Base-by-base conservation (phyloP, 192 early-diverging fungal genomes). In the Chytriomyces hyalinus region DNA sequence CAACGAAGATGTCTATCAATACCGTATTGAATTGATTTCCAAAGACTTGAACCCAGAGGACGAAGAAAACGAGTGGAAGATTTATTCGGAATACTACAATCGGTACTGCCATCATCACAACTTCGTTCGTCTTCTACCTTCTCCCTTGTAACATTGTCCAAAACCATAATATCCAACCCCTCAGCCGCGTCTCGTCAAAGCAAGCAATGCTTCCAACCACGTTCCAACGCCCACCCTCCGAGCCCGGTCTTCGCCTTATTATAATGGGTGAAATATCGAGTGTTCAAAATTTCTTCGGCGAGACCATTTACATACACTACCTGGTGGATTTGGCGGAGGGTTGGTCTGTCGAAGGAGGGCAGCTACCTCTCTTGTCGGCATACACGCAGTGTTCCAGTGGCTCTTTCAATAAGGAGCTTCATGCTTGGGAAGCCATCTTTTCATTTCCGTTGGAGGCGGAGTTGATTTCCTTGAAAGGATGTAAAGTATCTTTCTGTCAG, bases 1-100 rank as follows among this genome's bases (percentile, higher is more conserved):
- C 49, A 74, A 71, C 60, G 62, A 80, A 44, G 74, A 78, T 45
- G 67, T 73, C 6, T 85, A 67, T 57, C 77, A 85, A 66, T 85
- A 80, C 71, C 67, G 61, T 3, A 5, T 85, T 44, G 70, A 75
- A 75, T 49, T 74, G 44, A 66, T 65, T 1, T 82, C 81, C 11
- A 49, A 61, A 61, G 48, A 60, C 1, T 61, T 82, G 13, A 46
- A 67, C 24, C 45, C 66, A 5, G 80, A 57, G 46, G 83, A 76
- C 44, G 78, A 75, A 45, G 63, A 82, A 60, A 49, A 51, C 6
- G 83, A 84, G 61, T 77, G 75, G 80, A 66, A 47, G 20, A 76
- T 84, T 44, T 84, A 78, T 46, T 44, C 45, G 6, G 80, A 84
- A 65, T 75, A 67, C 59, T 71, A 84, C 62, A 44, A 60, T 9